Base-by-base conservation (phyloP, 2,329 filamentous ascomycete genomes). In the Pyrenophora graminea region DNA sequence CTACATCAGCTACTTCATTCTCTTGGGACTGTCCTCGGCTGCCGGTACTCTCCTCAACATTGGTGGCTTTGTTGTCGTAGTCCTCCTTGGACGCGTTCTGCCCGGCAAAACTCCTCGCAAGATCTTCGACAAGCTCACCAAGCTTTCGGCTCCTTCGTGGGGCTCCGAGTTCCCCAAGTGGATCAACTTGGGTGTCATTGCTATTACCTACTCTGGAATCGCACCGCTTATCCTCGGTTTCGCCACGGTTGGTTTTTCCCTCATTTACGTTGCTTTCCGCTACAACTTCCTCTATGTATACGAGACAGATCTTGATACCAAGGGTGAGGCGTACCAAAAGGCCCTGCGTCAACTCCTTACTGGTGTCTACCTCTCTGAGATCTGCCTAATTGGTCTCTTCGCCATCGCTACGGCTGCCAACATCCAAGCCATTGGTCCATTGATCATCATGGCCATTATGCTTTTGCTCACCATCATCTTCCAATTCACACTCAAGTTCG, bases 1-100 rank as follows among this genome's bases (percentile, higher is more conserved):
- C 73, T 99, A 97, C 75, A 87, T 97, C 43, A 90, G 87, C 0
- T 99, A 97, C 77, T 95, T 99, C 61, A 85, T 97, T 37, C 83
- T 99, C 3, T 92, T 97, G 73, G 94, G 93, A 41, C 62, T 69
- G 3, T 68, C 69, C 1, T 55, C 61, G 0, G 65, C 67, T 18
- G 58, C 68, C 17, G 58, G 66, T 5, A 65, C 64, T 1, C 65
- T 93, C 12, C 80, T 95, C 46, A 97, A 97, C 70, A 79, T 97
- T 27, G 84, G 87, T 3, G 86, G 93, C 53, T 76, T 93, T 40
- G 93, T 91, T 70, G 80, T 96, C 67, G 87, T 96, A 52, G 55
- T 91, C 91, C 43, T 79, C 97, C 2, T 90, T 96, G 56, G 89
- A 82, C 46, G 84, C 93, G 13, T 67, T 61, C 85, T 72, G 12